Conservation (phyloP, 805 yeast species). For the Saccharomycopsis microspora region DNA sequence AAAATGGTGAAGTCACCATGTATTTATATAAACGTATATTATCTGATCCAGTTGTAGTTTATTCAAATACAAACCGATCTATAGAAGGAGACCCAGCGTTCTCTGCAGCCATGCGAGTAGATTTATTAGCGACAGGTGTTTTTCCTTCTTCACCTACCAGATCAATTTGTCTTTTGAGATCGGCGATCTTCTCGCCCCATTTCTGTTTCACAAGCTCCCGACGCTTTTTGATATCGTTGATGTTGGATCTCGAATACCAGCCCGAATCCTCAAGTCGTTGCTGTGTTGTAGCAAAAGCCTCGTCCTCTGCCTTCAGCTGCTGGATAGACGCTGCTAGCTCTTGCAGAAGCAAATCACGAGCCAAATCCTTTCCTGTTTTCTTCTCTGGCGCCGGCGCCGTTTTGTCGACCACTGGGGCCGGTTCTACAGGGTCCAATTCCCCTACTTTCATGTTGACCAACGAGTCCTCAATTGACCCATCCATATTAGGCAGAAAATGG, state of each 20-base stretch:
- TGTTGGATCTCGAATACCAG: slow-evolving; percentile 15
- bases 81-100: slow-evolving; percentile 1
- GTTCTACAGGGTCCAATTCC: not conserved
- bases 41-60: not conserved
- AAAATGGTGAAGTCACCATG: not conserved
- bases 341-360: not conserved
- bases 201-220: not conserved
- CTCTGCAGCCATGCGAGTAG: not conserved
- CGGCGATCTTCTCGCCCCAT: slow-evolving; percentile 8
- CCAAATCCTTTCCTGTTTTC: not conserved
- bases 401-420: not conserved
- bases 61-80: not conserved
- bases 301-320: slow-evolving; percentile 13
- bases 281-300: slow-evolving; percentile 11
- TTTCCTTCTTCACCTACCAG: not conserved
- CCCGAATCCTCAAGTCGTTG: slow-evolving; percentile 14
- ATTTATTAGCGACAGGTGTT: not conserved
- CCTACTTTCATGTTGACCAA: not conserved
- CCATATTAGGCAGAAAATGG: not conserved
- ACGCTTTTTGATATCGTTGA: slow-evolving; percentile 11
- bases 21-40: not conserved
- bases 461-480: not conserved
- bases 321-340: not conserved
- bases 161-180: slow-evolving; percentile 7
- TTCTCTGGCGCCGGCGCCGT: not conserved